A percentile compares a stretch with the other conserved stretches of the same genome.
phyloP scores from a whole-genome alignment of 2,329 filamentous ascomycete genomes.

The Echinosphaeria canescens region DNA sequence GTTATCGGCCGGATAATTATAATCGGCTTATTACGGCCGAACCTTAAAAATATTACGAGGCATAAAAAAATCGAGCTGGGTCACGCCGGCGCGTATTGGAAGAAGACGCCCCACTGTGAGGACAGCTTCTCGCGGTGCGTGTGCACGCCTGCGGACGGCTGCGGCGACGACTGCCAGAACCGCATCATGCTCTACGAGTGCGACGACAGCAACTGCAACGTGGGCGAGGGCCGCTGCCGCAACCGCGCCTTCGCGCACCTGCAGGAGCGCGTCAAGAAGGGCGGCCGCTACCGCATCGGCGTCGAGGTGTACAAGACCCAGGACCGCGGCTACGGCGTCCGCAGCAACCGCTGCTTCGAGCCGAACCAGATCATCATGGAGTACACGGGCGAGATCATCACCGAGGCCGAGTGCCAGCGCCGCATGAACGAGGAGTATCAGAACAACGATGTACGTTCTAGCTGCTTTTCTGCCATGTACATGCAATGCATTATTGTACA shows the following conservation, averaged over 20 bases:
- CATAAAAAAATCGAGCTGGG: too few species aligned
- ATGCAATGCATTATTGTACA: slow-evolving; percentile 1
- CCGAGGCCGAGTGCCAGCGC: slow-evolving; percentile 76
- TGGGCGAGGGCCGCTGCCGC: slow-evolving; percentile 50
- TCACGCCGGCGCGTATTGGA: slow-evolving; percentile 62
- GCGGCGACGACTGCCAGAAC: slow-evolving; percentile 81
- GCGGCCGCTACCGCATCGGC: slow-evolving; percentile 75
- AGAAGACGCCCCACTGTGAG: slow-evolving; percentile 52
- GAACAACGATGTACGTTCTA: slow-evolving; percentile 55
- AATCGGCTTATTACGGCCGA: too few species aligned
- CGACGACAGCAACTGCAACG: slow-evolving; percentile 69
- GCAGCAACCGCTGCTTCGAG: slow-evolving; percentile 71
- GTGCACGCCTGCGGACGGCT: slow-evolving; percentile 58
- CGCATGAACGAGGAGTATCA: slow-evolving; percentile 91
- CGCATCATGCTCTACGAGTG: slow-evolving; percentile 96
- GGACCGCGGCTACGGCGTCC: slow-evolving; percentile 78
- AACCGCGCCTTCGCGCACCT: slow-evolving; percentile 80
- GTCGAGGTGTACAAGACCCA: slow-evolving; percentile 87
- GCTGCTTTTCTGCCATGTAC: neutral
- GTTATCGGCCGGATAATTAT: too few species aligned
- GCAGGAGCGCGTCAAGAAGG: slow-evolving; percentile 49
- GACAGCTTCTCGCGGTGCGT: slow-evolving; percentile 60
- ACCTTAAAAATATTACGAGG: too few species aligned
- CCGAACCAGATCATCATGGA: slow-evolving; percentile 95
- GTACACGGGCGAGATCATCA: slow-evolving; percentile 95